A percentile compares a stretch with the other conserved stretches of the same genome.
phyloP scores from a whole-genome alignment of 1,139 yeast species.

The Kazachstania sp. region DNA sequence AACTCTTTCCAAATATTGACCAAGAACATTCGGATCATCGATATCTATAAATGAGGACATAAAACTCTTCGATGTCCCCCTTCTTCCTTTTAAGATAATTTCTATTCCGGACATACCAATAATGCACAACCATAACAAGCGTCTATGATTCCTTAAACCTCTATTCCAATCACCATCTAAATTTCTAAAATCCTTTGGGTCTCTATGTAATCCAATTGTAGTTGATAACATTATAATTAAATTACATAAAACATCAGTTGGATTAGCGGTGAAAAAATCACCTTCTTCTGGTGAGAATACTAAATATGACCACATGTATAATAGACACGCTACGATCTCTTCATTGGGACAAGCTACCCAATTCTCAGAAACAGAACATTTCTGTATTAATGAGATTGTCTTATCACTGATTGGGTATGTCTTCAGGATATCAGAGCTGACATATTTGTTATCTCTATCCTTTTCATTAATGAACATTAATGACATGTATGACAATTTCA shows the following conservation, averaged over 20 bases:
- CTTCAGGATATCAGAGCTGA: constrained; percentile 14
- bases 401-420: constrained; percentile 23
- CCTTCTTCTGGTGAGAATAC: constrained; percentile 30
- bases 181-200: constrained; percentile 24
- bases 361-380: constrained; percentile 23
- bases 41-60: constrained; percentile 17
- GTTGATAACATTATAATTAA: constrained; percentile 22
- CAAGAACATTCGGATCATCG: constrained; percentile 13
- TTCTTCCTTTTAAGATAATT: constrained; percentile 23
- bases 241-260: constrained; percentile 26
- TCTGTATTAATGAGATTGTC: constrained; percentile 18
- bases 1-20: constrained; percentile 18
- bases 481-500: constrained; percentile 25
- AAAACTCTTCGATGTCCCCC: constrained; percentile 13
- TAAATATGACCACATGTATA: constrained; percentile 28
- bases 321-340: constrained; percentile 22
- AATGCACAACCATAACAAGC: constrained; percentile 24
- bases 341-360: constrained; percentile 28
- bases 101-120: constrained; percentile 21
- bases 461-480: constrained; percentile 14
- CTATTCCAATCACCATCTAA: constrained; percentile 14
- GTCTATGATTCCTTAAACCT: constrained; percentile 22
- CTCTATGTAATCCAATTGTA: constrained; percentile 29
- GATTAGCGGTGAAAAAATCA: constrained; percentile 27
- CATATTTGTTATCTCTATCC: constrained; percentile 7